Base-by-base conservation (phyloP, 257 asterid genomes). In the Gentiana dahurica region DNA sequence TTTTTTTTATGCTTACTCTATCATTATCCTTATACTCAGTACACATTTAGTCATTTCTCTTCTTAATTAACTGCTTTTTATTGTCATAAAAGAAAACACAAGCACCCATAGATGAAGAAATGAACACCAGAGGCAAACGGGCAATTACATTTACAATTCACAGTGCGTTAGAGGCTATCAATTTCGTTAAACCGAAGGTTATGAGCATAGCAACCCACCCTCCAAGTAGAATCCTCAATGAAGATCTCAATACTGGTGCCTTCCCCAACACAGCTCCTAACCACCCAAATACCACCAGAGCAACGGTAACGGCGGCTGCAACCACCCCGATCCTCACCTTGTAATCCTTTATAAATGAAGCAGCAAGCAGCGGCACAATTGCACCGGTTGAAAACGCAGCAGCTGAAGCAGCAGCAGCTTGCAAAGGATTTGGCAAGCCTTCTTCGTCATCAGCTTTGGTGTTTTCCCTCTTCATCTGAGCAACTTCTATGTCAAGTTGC, bases 141-240 rank as follows among this genome's bases (percentile, higher is more conserved):
- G 8, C 46, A 41, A 3, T 39, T 72, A 64, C 12, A 54, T 58
- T 24, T 55, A 41, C 46, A 51, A 11, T n/a, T 68, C 66, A 75
- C 12, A 86, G 65, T 0, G 84, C 84, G 15, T 71, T 73, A 0
- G 85, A 71, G 36, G 87, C 94, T 57, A 87, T 82, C 74, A 87
- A 66, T 73, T 84, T 87, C 6, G 94, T 87, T 55, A 87, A 78
- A 9, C 94, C 96, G 61, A 71, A 87, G 0, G 96, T 87, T 6
- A 87, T 59, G 6, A 83, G 86, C 96, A 87, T 87, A 39, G 96
- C 96, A 49, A 84, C 51, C 96, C 93, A 87, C 62, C 96, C 96
- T 35, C 96, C 96, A 45, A 84, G 10, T 63, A 87, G 64, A 54
- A 87, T 94, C 72, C 96, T 84, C 2, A 59, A 65, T 1, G 78